A percentile compares a stretch with the other conserved stretches of the same genome.
These are phyloP conservation scores for Cephaloascus albidus DNA, from an alignment of 805 yeast species.

Conservation along the genomic window DNA sequence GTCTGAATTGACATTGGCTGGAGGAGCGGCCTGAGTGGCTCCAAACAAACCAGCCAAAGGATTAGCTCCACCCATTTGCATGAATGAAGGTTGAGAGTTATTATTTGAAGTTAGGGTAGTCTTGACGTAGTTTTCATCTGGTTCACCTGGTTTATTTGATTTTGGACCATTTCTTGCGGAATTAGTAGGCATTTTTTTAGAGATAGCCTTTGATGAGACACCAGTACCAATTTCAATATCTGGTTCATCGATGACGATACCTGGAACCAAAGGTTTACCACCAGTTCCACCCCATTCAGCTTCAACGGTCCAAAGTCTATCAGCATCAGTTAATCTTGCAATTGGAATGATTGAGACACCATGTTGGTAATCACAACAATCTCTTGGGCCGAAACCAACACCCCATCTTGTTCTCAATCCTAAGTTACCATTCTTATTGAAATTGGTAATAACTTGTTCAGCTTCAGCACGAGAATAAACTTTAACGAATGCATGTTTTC, in stretches of 20 bases:
- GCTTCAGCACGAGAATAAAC: slow-evolving; percentile 90
- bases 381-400: slow-evolving; percentile 98
- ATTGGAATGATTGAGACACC: slow-evolving; percentile 87
- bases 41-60: slow-evolving; percentile 41
- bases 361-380: slow-evolving; percentile 89
- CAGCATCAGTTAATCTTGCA: slow-evolving; percentile 87
- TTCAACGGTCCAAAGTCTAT: slow-evolving; percentile 74
- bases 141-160: slow-evolving; percentile 58
- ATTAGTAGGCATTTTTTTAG: slow-evolving; percentile 88
- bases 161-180: slow-evolving; percentile 79
- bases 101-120: slow-evolving; percentile 18
- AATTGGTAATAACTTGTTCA: slow-evolving; percentile 64
- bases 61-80: slow-evolving; percentile 20
- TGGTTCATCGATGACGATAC: slow-evolving; percentile 89
- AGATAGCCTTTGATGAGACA: slow-evolving; percentile 83
- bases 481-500: slow-evolving; percentile 94
- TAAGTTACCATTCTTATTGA: slow-evolving; percentile 56
- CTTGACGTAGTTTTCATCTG: slow-evolving; percentile 31
- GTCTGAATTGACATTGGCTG: background rate
- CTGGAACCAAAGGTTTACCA: slow-evolving; percentile 70
- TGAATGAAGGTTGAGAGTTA: background rate
- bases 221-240: slow-evolving; percentile 96
- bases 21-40: background rate
- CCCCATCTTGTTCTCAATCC: slow-evolving; percentile 93
- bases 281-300: slow-evolving; percentile 99